Conservation (phyloP, 768 basidiomycete species). For the Trametes maxima region DNA sequence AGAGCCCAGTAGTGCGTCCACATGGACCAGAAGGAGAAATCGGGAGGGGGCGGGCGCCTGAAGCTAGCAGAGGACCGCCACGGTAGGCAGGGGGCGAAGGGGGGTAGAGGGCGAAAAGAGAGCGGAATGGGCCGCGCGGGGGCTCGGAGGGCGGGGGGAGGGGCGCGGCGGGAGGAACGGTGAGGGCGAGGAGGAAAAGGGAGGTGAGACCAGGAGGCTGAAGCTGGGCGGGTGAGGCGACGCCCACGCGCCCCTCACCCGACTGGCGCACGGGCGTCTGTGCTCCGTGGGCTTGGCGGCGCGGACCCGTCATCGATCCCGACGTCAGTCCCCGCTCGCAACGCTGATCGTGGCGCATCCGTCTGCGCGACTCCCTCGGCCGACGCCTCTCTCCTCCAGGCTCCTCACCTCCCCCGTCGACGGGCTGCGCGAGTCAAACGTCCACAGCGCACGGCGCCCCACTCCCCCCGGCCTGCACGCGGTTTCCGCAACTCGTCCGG, state of each 20-base stretch:
- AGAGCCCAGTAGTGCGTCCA: constrained; percentile 25
- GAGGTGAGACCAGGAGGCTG: not conserved
- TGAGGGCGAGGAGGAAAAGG: not conserved
- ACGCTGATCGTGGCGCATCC: constrained; percentile 6
- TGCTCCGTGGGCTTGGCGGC: not conserved
- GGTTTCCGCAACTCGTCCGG: no score
- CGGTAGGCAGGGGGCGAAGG: not conserved
- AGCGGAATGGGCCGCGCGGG: constrained; percentile 5
- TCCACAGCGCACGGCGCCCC: not conserved
- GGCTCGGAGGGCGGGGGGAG: not conserved
- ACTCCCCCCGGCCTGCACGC: not conserved
- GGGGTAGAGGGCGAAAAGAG: not conserved
- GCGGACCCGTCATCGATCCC: not conserved
- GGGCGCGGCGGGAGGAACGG: not conserved
- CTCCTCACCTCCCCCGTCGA: no score
- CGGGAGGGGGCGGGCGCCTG: not conserved
- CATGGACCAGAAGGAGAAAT: constrained; percentile 15
- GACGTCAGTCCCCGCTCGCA: not conserved
- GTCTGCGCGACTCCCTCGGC: no score
- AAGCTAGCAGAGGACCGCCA: not conserved
- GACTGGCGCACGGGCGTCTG: not conserved
- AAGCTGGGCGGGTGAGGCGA: not conserved
- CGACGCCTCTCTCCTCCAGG: no score
- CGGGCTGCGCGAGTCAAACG: no score
- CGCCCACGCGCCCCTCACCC: constrained; percentile 2